These are phyloP conservation scores for Cercophora samala DNA, from an alignment of 495 filamentous ascomycete genomes.

Conservation along the genomic window DNA sequence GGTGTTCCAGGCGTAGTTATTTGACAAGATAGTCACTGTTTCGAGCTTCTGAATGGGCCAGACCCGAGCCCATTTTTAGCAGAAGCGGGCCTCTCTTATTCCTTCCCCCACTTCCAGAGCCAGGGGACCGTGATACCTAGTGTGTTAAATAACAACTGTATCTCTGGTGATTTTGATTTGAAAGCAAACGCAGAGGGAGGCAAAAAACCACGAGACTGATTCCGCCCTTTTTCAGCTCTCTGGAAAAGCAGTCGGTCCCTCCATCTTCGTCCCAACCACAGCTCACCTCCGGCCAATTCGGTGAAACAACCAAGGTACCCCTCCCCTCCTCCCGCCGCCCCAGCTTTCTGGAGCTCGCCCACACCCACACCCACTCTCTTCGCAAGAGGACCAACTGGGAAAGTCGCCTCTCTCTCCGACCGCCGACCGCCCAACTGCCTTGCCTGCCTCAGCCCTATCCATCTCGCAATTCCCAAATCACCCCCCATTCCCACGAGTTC, in stretches of 20 bases:
- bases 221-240: neutral
- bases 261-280: slow-evolving; percentile 16
- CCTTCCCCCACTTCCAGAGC: neutral
- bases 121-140: neutral
- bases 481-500: neutral
- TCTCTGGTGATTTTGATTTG: neutral
- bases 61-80: neutral
- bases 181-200: neutral
- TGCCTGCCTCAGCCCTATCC: slow-evolving; percentile 28
- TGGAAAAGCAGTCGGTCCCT: slow-evolving; percentile 4
- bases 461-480: neutral
- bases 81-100: neutral
- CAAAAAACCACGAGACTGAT: neutral
- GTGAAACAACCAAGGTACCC: slow-evolving; percentile 14
- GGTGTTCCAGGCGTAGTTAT: neutral
- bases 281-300: slow-evolving; percentile 3
- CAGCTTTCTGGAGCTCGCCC: slow-evolving; percentile 19
- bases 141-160: neutral
- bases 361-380: slow-evolving; percentile 8
- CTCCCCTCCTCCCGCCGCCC: slow-evolving; percentile 12
- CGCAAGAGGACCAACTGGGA: slow-evolving; percentile 11
- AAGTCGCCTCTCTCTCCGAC: slow-evolving; percentile 20
- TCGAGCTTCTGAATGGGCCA: neutral
- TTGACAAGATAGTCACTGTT: neutral
- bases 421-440: slow-evolving; percentile 29